These are phyloP conservation scores for Aspergillus sp. DNA, from an alignment of 2,329 filamentous ascomycete genomes.

Conservation along the genomic window DNA sequence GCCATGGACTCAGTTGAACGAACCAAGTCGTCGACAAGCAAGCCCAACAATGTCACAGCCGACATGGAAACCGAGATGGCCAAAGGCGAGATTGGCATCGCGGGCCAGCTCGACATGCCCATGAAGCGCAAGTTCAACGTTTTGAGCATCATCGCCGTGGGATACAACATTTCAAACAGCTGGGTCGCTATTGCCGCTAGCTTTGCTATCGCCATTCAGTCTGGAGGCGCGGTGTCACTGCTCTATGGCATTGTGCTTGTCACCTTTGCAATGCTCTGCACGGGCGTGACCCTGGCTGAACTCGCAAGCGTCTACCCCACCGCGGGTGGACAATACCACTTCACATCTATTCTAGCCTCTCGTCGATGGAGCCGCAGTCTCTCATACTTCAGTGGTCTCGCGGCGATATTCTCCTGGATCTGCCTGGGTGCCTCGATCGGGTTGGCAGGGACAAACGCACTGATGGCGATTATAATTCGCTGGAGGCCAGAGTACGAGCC, in stretches of 20 bases:
- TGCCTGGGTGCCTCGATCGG: constrained; percentile 28
- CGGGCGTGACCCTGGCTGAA: constrained; percentile 8
- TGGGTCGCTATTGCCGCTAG: constrained; percentile 32
- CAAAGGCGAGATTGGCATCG: constrained; percentile 26
- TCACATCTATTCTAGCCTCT: constrained; percentile 18
- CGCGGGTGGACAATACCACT: constrained; percentile 11
- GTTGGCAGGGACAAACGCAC: constrained; percentile 22
- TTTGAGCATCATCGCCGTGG: constrained; percentile 29
- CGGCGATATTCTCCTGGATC: constrained; percentile 29
- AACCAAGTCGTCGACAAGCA: constrained; percentile 12
- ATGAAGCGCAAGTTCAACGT: constrained; percentile 31
- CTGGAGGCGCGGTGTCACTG: constrained; percentile 27
- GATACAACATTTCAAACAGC: constrained; percentile 32
- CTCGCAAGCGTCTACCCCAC: constrained; percentile 9
- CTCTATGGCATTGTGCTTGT: constrained; percentile 30
- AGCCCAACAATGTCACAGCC: constrained; percentile 11
- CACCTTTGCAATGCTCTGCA: constrained; percentile 24
- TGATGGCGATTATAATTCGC: constrained; percentile 30
- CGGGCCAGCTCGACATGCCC: constrained; percentile 24
- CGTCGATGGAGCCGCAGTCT: constrained; percentile 29
- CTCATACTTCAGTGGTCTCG: constrained; percentile 28
- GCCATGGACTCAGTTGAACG: constrained; percentile 19
- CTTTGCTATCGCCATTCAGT: constrained; percentile 31
- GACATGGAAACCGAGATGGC: constrained; percentile 23
- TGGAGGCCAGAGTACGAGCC: constrained; percentile 27